Base-by-base conservation (phyloP, 1,284 basidiomycete genomes). In the Ustilago crameri region DNA sequence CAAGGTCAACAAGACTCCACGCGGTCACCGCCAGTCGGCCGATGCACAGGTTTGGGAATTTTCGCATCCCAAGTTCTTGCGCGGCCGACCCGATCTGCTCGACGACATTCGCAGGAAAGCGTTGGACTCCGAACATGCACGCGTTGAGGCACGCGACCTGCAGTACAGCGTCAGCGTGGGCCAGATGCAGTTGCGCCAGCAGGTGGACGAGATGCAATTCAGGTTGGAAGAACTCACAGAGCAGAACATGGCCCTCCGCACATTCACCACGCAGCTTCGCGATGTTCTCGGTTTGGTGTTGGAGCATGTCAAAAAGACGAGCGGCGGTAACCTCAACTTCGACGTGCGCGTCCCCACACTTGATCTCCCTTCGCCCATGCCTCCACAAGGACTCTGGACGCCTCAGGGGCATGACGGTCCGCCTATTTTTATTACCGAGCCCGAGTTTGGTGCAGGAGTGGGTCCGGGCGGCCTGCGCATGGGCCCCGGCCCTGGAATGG, bases 41-140 rank as follows among this genome's bases (percentile, higher is more conserved):
- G 90, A 92, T 76, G 88, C 89, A 38, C 91, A 93, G 84, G 90
- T 89, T 14, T 93, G 91, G 92, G 92, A 93, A 82, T 93, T 93
- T 82, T 91, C 90, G 3, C 92, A 93, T 83, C 89, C 89, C 84
- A 92, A 92, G 81, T 93, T 93, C 84, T 85, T 91, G 32, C 89
- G 90, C 34, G 91, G 88, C 1, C 87, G 91, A n/a, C 89, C 90
- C 18, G 92, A 93, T 81, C 85, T 93, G 50, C 86, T 93, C 9
- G 91, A 93, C 74, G 90, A 91, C 78, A 93, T 93, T 82, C 92
- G 91, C 82, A 88, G 92, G 61, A 93, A 92, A 84, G 90, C 91
- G 1, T 85, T 80, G 18, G 78, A 80, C 32, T 76, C 74, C 26
- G 76, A 78, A 37, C 76, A 78, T 41, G 76, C 74, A 2, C 62